Evolutionary conservation across 2,329 filamentous ascomycete species (phyloP).

Genomic region (Cryphonectria parasitica): DNA sequence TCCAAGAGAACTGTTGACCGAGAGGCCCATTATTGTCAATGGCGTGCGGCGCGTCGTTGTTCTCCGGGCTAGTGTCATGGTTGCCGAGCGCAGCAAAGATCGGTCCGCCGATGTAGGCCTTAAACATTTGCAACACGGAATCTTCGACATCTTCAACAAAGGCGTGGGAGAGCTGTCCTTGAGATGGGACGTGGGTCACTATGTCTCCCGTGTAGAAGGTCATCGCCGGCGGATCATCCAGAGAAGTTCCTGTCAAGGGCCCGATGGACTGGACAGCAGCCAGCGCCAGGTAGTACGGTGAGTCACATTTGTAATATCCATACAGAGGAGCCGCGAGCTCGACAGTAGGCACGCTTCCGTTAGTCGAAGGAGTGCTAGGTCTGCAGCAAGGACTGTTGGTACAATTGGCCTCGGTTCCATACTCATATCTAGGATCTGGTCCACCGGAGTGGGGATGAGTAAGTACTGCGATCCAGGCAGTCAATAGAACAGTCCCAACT

Average conservation of each 20-base stretch:
- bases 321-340: slow-evolving; percentile 56
- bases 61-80: slow-evolving; percentile 59
- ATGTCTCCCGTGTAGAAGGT: slow-evolving; percentile 62
- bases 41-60: slow-evolving; percentile 55
- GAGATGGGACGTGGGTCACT: slow-evolving; percentile 54
- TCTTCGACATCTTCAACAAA: slow-evolving; percentile 59
- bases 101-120: slow-evolving; percentile 58
- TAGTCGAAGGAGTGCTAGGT: slow-evolving; percentile 42
- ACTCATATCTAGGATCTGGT: slow-evolving; percentile 55
- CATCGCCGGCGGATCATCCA: slow-evolving; percentile 51
- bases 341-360: slow-evolving; percentile 42
- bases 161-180: slow-evolving; percentile 53
- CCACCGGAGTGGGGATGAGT: not conserved
- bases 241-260: slow-evolving; percentile 58
- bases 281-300: slow-evolving; percentile 60
- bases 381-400: slow-evolving; percentile 56
- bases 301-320: slow-evolving; percentile 60
- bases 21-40: slow-evolving; percentile 52
- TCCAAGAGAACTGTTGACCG: slow-evolving; percentile 61
- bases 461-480: not conserved
- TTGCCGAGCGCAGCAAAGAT: slow-evolving; percentile 62
- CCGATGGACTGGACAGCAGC: slow-evolving; percentile 59
- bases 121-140: slow-evolving; percentile 58
- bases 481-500: slow-evolving; percentile 11
- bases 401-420: slow-evolving; percentile 58